Conservation (phyloP, 2,329 filamentous ascomycete species). For the Fusarium virguliforme region DNA sequence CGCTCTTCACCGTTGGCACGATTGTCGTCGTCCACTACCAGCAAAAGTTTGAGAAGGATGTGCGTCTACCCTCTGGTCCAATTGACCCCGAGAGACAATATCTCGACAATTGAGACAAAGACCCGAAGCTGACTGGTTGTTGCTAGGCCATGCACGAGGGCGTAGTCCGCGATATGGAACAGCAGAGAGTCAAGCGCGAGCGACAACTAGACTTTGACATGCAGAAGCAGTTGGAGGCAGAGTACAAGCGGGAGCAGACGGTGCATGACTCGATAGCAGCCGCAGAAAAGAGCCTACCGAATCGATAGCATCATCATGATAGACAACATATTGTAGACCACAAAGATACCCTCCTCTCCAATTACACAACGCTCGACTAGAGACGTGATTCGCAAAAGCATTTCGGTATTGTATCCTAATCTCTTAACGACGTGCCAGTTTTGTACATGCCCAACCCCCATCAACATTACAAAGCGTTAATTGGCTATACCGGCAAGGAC, state of each 20-base stretch:
- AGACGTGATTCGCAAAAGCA: constrained; percentile 39
- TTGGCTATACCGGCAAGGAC: constrained; percentile 19
- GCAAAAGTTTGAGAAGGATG: constrained; percentile 86
- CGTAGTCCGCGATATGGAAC: constrained; percentile 94
- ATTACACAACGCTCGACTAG: constrained; percentile 25
- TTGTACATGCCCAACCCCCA: constrained; percentile 38
- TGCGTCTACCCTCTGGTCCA: constrained; percentile 61
- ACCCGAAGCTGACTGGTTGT: constrained; percentile 24
- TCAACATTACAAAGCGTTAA: constrained; percentile 48
- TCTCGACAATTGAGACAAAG: background rate
- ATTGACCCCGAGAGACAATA: constrained; percentile 1
- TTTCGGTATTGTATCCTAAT: constrained; percentile 46
- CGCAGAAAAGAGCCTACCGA: constrained; percentile 43
- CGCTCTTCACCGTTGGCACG: constrained; percentile 81
- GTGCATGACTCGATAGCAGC: constrained; percentile 68
- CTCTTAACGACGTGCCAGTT: constrained; percentile 35
- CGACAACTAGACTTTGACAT: constrained; percentile 95
- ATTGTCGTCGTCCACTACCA: constrained; percentile 91
- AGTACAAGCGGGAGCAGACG: constrained; percentile 91
- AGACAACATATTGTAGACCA: constrained; percentile 16
- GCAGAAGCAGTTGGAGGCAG: constrained; percentile 86
- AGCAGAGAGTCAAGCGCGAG: constrained; percentile 90
- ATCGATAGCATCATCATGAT: constrained; percentile 45
- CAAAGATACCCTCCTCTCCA: constrained; percentile 36
- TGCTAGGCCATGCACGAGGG: constrained; percentile 93